A percentile compares a stretch with the other conserved stretches of the same genome.
Evolutionary conservation across 805 yeast species (phyloP).

Genomic region (Torulaspora delbrueckii): DNA sequence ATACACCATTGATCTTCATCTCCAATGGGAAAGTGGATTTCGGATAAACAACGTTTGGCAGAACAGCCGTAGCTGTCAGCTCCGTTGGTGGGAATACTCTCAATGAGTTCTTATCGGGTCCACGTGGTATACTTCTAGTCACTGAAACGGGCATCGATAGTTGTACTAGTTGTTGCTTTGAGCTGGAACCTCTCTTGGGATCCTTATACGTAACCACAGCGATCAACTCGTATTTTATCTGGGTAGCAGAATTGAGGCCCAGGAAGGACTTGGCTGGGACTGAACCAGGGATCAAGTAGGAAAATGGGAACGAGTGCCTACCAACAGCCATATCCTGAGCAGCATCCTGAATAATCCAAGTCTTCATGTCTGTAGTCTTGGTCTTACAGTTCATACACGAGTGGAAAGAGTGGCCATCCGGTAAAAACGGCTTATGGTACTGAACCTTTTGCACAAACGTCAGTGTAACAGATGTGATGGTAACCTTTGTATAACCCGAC

Average conservation of each 20-base stretch:
- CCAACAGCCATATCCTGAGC: constrained; percentile 58
- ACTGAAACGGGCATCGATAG: constrained; percentile 62
- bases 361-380: constrained; percentile 59
- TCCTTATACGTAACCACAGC: constrained; percentile 51
- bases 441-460: constrained; percentile 67
- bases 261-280: constrained; percentile 69
- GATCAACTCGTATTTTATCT: constrained; percentile 69
- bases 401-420: constrained; percentile 46
- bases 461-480: constrained; percentile 55
- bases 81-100: constrained; percentile 96
- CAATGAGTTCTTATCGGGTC: constrained; percentile 79
- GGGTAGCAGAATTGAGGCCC: constrained; percentile 48
- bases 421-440: constrained; percentile 60
- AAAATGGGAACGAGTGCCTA: constrained; percentile 84
- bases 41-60: constrained; percentile 88
- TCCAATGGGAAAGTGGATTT: constrained; percentile 81
- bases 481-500: constrained; percentile 40
- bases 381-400: constrained; percentile 56
- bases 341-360: constrained; percentile 77
- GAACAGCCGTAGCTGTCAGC: constrained; percentile 76
- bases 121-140: constrained; percentile 70
- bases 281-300: constrained; percentile 82
- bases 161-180: constrained; percentile 37
- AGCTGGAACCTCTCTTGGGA: constrained; percentile 15
- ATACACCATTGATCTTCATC: constrained; percentile 69